Evolutionary conservation across 164 flowering plant genomes (phyloP), one percentile per base, ranked within the genome.

Genomic region (Piper longum): DNA sequence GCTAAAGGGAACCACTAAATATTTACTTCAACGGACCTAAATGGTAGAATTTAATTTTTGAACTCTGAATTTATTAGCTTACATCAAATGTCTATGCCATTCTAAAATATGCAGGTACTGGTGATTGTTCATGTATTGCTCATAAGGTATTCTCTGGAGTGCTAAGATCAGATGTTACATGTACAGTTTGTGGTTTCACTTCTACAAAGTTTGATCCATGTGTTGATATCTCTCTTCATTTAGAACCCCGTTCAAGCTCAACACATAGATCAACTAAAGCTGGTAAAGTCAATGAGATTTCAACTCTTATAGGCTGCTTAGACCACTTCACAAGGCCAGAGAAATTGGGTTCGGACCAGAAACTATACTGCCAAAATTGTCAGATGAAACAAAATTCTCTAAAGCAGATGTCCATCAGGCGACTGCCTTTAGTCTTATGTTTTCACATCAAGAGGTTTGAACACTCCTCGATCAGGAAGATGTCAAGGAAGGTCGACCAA

Each of bases 311-410:
- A 19, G 86, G 86, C 17, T 86, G 87, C 68, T 73, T 86, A 74
- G 85, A 84, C 68, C 79, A 81, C 61, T 86, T 83, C 67, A 86
- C 92, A 7, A 80, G 78, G 61, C 81, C 83, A 4, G 92, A 86
- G 68, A 86, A 75, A 75, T 75, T 86, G 69, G 89, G 85, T 1
- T 76, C 89, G 39, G 89, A 86, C 75, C 92, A 83, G 74, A 84
- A 84, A 72, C 74, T 83, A 1, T 70, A 74, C 66, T 86, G 92
- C 67, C 77, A 79, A 61, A 78, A 79, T 45, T 86, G 92, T 72
- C 74, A 73, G 70, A 80, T 71, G 61, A 76, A 59, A 70, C 76
- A 66, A 55, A 76, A 81, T 55, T 81, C 85, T 3, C 54, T 75
- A 66, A 85, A 85, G 73, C 90, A 85, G 70, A 78, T 85, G 85